Base-by-base conservation (phyloP, 2,329 filamentous ascomycete species). In the Nectriaceae sp. region DNA sequence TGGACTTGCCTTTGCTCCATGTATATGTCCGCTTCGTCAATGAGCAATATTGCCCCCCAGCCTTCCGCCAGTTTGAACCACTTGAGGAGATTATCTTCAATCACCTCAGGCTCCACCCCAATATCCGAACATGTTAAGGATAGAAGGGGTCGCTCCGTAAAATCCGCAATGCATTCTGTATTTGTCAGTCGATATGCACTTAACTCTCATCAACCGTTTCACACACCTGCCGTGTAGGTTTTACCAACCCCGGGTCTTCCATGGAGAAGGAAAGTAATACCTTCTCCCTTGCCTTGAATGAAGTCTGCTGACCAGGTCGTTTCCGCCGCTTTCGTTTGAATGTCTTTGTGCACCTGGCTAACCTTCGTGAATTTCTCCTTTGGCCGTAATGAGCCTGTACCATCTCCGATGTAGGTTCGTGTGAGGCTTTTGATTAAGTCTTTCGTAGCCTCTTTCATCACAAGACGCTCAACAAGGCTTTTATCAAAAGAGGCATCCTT, bases 91-190 rank as follows among this genome's bases (percentile, higher is more conserved):
- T 47, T 43, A 3, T 5, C 22, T 21, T 65, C 61, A 1, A 63
- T 53, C 3, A 47, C 41, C 0, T 5, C n/a, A 4, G 59, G 43
- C 0, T 51, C 53, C 3, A 49, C 46, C 0, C 59, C 61, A 2
- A 65, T 46, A 20, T 65, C 61, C 2, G 46, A 65, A 15, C 40
- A 52, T 1, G 62, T 66, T 11, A 70, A 40, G 1, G 59, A 42
- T 56, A 70, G 65, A 5, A 70, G 47, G 1, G 67, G 68, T 0
- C 62, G 49, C 8, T 49, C 49, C n/a, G 65, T 65, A 20, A 61
- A 62, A 10, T 61, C 62, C 0, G 68, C 65, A 11, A 70, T 70
- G 21, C 63, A 70, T 44, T 70, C 66, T 69, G 35, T 8, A 11
- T 33, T 26, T 22, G 4, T 22, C 13, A 18, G 5, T 16, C 24